A percentile compares a stretch with the other conserved stretches of the same genome.
Conservation (phyloP, 2,329 filamentous ascomycete species). For the Fusarium lateritium region DNA sequence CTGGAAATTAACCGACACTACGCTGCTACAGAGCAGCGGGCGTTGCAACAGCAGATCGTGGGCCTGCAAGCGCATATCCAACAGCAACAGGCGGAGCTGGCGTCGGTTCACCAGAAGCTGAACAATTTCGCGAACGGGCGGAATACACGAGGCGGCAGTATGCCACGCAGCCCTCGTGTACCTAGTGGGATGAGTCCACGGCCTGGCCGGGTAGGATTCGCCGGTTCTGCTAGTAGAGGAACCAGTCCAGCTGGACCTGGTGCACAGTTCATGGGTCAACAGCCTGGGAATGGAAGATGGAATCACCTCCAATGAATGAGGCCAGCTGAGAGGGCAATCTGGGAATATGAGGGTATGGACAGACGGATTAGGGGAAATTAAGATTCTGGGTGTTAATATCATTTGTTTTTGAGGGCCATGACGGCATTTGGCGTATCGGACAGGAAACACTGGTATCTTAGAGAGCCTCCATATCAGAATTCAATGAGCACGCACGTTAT, state of each 20-base stretch:
- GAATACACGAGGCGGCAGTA: conserved; percentile 70
- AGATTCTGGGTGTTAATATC: conserved; percentile 18
- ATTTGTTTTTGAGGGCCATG: conserved; percentile 19
- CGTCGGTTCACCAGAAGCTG: conserved; percentile 63
- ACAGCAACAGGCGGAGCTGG: conserved; percentile 69
- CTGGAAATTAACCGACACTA: conserved; percentile 65
- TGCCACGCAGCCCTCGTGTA: conserved; percentile 70
- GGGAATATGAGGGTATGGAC: background rate
- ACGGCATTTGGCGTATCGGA: conserved; percentile 18
- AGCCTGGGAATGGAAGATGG: conserved; percentile 60
- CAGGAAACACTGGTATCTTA: conserved; percentile 4
- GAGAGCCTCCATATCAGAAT: conserved; percentile 3
- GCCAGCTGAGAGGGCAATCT: background rate
- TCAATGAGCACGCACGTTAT: conserved; percentile 1
- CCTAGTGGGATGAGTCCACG: conserved; percentile 66
- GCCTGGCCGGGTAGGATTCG: conserved; percentile 49
- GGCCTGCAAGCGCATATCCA: conserved; percentile 60
- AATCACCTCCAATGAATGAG: conserved; percentile 60
- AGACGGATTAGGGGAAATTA: background rate
- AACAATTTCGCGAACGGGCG: conserved; percentile 63
- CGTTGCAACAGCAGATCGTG: conserved; percentile 57
- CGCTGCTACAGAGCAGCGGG: conserved; percentile 52
- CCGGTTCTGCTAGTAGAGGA: conserved; percentile 62
- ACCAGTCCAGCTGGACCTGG: conserved; percentile 63
- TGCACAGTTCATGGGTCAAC: conserved; percentile 58